phyloP scores from a whole-genome alignment of 306 rosid species.

The Parietaria judaica region DNA sequence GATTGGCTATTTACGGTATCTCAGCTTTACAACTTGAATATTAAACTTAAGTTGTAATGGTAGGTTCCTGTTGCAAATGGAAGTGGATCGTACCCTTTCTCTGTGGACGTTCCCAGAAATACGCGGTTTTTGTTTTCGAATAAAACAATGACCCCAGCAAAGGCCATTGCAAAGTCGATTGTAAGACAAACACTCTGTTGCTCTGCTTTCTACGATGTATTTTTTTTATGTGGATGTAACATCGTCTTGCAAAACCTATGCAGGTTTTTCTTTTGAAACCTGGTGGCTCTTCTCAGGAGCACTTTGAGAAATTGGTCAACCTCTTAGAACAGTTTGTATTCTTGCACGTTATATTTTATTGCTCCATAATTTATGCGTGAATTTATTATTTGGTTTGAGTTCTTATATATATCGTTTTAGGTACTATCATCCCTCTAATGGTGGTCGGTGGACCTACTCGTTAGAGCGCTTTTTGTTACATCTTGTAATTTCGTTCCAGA shows the following conservation, averaged over 20 bases:
- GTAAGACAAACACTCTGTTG: conserved; percentile 45
- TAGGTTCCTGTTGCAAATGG: conserved; percentile 98
- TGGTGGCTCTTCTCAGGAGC: conserved; percentile 56
- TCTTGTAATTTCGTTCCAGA: conserved; percentile 80
- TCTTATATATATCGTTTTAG: conserved; percentile 32
- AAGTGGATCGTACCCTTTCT: conserved; percentile 87
- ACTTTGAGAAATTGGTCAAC: conserved; percentile 91
- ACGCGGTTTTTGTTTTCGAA: conserved; percentile 93
- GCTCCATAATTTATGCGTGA: conserved; percentile 7
- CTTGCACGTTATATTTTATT: conserved; percentile 25
- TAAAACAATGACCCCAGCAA: conserved; percentile 75
- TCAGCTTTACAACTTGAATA: not conserved
- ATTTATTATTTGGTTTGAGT: conserved; percentile 12
- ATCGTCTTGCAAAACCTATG: conserved; percentile 23
- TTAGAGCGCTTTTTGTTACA: conserved; percentile 74
- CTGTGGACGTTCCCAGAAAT: conserved; percentile 88
- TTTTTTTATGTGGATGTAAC: conserved; percentile 6
- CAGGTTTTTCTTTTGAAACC: conserved; percentile 87
- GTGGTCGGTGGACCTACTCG: conserved; percentile 97
- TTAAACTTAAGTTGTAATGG: conserved; percentile 10
- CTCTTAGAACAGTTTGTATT: conserved; percentile 94
- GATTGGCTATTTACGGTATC: not conserved
- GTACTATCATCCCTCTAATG: conserved; percentile 98
- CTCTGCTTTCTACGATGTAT: conserved; percentile 13
- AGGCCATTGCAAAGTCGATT: conserved; percentile 83